Conservation (phyloP, 768 basidiomycete species). For the Tulasnella sp. region DNA sequence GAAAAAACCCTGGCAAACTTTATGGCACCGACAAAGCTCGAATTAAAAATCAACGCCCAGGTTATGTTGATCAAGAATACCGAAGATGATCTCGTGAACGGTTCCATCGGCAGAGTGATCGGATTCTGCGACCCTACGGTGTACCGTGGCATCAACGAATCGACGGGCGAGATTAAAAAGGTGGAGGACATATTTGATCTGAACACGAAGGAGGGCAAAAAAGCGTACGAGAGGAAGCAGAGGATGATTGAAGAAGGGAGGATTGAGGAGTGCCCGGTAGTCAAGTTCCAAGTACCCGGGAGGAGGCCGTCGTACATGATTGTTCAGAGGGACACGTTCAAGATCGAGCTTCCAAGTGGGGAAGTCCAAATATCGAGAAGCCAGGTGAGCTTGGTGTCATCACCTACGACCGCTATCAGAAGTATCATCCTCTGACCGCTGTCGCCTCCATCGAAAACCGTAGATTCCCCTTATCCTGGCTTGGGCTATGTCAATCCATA, state of each 20-base stretch:
- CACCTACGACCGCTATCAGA: neutral
- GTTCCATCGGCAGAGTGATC: slow-evolving; percentile 81
- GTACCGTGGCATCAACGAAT: slow-evolving; percentile 40
- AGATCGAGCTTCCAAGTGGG: slow-evolving; percentile 71
- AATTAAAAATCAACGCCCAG: slow-evolving; percentile 75
- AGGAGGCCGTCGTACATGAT: slow-evolving; percentile 46
- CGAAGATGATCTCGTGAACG: slow-evolving; percentile 88
- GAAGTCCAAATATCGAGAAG: slow-evolving; percentile 73
- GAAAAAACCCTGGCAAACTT: slow-evolving; percentile 83
- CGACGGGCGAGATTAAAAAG: slow-evolving; percentile 39
- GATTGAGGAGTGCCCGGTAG: slow-evolving; percentile 42
- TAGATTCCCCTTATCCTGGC: slow-evolving; percentile 84
- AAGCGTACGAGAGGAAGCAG: slow-evolving; percentile 30
- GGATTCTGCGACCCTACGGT: slow-evolving; percentile 60
- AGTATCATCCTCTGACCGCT: neutral
- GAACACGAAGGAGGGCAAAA: slow-evolving; percentile 28
- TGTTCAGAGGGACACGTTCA: slow-evolving; percentile 72
- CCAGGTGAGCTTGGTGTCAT: slow-evolving; percentile 56
- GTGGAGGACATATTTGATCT: slow-evolving; percentile 33
- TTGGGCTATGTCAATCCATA: slow-evolving; percentile 99
- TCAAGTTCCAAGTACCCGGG: slow-evolving; percentile 68
- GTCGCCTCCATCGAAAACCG: neutral
- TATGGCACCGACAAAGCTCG: slow-evolving; percentile 75
- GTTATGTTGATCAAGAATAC: slow-evolving; percentile 93
- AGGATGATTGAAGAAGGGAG: slow-evolving; percentile 34